Evolutionary conservation across 441 rosid genomes (phyloP).

Genomic region (Macaranga tanarius): DNA sequence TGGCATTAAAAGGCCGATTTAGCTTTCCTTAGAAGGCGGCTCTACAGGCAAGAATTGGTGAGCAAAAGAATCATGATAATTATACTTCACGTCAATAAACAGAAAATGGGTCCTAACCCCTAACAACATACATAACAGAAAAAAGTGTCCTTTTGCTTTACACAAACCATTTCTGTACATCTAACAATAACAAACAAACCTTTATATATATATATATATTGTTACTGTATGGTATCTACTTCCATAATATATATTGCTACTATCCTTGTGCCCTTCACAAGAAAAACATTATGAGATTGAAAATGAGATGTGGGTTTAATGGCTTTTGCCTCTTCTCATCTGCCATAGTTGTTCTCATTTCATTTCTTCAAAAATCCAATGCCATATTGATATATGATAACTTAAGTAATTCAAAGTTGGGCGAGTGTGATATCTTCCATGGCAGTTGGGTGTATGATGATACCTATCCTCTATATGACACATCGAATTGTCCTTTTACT

Average conservation of each 20-base stretch:
- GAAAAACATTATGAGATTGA: not conserved
- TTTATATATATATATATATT: not conserved
- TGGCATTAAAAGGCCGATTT: not conserved
- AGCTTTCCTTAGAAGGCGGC: conserved; percentile 9
- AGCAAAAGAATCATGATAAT: not conserved
- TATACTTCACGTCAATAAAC: not conserved
- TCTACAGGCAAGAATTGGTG: not conserved
- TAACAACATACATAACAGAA: not conserved
- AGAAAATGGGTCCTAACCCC: not conserved
- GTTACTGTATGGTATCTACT: not conserved
- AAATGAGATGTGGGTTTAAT: not conserved
- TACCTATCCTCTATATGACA: conserved; percentile 56
- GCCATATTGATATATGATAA: conserved; percentile 3
- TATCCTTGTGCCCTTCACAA: not conserved
- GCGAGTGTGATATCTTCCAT: conserved; percentile 7
- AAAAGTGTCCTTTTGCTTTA: not conserved
- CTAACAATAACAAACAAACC: too few species aligned
- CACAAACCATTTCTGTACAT: not conserved
- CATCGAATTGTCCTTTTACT: conserved; percentile 59
- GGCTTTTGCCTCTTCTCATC: not conserved
- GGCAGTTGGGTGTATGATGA: conserved; percentile 63
- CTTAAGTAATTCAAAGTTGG: not conserved
- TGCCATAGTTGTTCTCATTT: conserved; percentile 1
- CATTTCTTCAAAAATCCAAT: conserved; percentile 6
- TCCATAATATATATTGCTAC: not conserved